Evolutionary conservation across 2,329 filamentous ascomycete species (phyloP), one percentile per base, ranked within the genome.

Genomic region (Parascedosporium putredinis): DNA sequence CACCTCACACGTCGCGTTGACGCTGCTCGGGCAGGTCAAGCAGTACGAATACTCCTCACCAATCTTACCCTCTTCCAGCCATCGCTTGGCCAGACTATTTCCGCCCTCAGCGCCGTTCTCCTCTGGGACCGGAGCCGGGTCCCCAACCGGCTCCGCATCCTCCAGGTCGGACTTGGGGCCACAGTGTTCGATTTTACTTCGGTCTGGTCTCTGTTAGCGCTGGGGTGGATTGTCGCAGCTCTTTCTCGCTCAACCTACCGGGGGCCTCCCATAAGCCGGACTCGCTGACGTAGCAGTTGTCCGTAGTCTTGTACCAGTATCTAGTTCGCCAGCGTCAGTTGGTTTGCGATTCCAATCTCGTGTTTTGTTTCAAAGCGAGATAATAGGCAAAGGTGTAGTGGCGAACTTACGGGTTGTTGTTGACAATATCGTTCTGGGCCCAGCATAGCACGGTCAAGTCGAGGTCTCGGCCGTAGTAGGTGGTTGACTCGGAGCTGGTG

Each of bases 11-110:
- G 24, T 33, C 24, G 34, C 16, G 36, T 43, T 18, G 5, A 23
- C 18, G 18, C 7, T 9, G 33, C 29, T 50, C 2, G 51, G 46
- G 47, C 47, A 47, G 5, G 16, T 45, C 20, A 29, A 43, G 43
- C 51, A 52, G 23, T 38, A 34, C 12, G 42, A 42, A 18, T 50
- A 52, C 34, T 52, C 51, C 42, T 52, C 51, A 25, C 51, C 51
- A 14, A 52, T 50, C 18, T 24, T 20, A 29, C 8, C 47, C 8
- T 46, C 40, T 25, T 47, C 10, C 8, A 50, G 51, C 51, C 51
- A 52, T 8, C 47, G 51, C 9, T 29, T 36, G 50, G 18, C 6
- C 10, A 47, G 22, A 4, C 31, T n/a, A n/a, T n/a, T 10, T 14
- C n/a, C 14, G 12, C 10, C 10, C 5, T 31, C 42, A 27, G 23